These are phyloP conservation scores for Coniochaeta sp. DNA, from an alignment of 2,329 filamentous ascomycete species.

Conservation along the genomic window DNA sequence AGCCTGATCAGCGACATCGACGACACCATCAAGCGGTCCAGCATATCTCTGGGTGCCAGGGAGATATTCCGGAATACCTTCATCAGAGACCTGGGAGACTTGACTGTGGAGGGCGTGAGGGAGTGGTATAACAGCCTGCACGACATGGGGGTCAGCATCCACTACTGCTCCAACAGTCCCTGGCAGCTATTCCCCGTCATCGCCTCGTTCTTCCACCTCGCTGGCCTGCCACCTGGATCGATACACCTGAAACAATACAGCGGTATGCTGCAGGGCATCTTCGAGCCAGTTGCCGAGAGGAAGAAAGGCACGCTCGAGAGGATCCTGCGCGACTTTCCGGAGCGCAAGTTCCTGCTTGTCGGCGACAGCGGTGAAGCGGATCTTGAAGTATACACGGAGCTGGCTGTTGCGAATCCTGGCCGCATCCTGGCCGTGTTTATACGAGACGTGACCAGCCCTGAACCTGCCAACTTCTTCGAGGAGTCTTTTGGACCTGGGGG, in stretches of 20 bases:
- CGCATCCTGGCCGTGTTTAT: slow-evolving; percentile 86
- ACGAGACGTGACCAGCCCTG: slow-evolving; percentile 82
- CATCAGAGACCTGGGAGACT: slow-evolving; percentile 71
- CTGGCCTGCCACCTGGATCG: slow-evolving; percentile 76
- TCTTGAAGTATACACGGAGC: slow-evolving; percentile 91
- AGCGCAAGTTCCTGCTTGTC: slow-evolving; percentile 81
- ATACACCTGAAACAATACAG: slow-evolving; percentile 95
- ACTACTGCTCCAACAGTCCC: slow-evolving; percentile 98
- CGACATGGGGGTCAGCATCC: slow-evolving; percentile 75
- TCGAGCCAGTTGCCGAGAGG: slow-evolving; percentile 91
- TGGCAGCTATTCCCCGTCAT: slow-evolving; percentile 95
- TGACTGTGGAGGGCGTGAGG: slow-evolving; percentile 78
- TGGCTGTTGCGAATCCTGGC: slow-evolving; percentile 77
- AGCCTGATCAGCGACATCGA: slow-evolving; percentile 97
- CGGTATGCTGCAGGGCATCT: slow-evolving; percentile 96
- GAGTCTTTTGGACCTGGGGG: slow-evolving; percentile 28
- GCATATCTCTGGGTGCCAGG: slow-evolving; percentile 76
- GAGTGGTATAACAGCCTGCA: slow-evolving; percentile 83
- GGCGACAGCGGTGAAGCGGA: slow-evolving; percentile 97
- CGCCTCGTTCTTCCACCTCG: slow-evolving; percentile 73
- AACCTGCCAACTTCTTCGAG: slow-evolving; percentile 71
- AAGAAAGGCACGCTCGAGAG: slow-evolving; percentile 84
- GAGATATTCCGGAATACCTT: slow-evolving; percentile 98
- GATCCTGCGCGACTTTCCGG: slow-evolving; percentile 82
- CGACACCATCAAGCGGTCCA: slow-evolving; percentile 94